Evolutionary conservation across 495 filamentous ascomycete species (phyloP), one percentile per base, ranked within the genome.

Genomic region (Filosporella fistucella): DNA sequence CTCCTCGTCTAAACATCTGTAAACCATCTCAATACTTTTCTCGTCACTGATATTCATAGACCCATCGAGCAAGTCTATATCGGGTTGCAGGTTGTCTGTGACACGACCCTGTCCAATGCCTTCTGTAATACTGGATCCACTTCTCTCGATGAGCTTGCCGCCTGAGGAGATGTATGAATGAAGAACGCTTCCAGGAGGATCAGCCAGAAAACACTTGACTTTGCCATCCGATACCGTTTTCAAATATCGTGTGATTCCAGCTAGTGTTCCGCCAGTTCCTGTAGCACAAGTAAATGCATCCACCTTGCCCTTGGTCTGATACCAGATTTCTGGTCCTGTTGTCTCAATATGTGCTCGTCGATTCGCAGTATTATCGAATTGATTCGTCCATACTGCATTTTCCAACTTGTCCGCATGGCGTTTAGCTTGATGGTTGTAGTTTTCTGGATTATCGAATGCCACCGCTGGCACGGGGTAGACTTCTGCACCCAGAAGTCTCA

Each of bases 361-460:
- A 66, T 98, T 98, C 43, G 94, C 93, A 25, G 72, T 78, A 70
- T 98, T 98, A 62, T 98, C 93, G 70, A 98, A 98, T 65, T 98
- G 93, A 68, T 98, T 93, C 22, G 93, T 98, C 93, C 93, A 98
- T 2, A 96, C 90, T 6, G 93, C 90, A 67, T 96, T 96, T 2
- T 86, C 82, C 36, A 89, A 64, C 0, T 71, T 65, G 67, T 94
- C 89, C 28, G 93, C 93, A 66, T 96, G 90, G 11, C 93, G 74
- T 35, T 76, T 75, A 10, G 93, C 93, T 71, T 96, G 90, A 67
- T 96, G 91, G 69, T 98, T 97, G 72, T 96, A 98, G 68, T 98
- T 98, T 35, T 90, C 69, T 17, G 91, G 89, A 72, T 96, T 86
- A 46, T 96, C 93, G 63, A 88, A 96, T n/a, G 93, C 81, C 5